Base-by-base conservation (phyloP, 2,329 filamentous ascomycete genomes). In the Penicillium sp. region DNA sequence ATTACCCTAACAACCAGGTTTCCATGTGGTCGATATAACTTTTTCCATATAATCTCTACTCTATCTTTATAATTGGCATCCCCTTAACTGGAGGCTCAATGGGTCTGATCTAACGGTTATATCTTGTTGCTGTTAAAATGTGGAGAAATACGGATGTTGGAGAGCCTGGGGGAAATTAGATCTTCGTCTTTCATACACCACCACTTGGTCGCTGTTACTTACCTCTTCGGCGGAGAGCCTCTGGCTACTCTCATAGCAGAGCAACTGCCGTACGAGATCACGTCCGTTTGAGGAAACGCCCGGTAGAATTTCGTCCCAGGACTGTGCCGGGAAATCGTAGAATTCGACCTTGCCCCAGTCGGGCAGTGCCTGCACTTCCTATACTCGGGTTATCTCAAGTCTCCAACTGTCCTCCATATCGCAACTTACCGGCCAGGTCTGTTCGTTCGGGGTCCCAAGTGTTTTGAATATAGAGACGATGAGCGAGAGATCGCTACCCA, bases 391-490 rank as follows among this genome's bases (percentile, higher is more conserved):
- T 52, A 46, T 42, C 49, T 23, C 24, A 12, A 12, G 8, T 32
- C 28, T 8, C 8, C 10, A 6, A 9, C 9, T 31, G 4, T 29
- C 53, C 44, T 53, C 40, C 46, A 31, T 27, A 28, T 7, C 6
- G 27, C 18, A n/a, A 66, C 78, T 59, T 69, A 82, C 89, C 2
- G 93, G 93, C 93, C 93, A 98, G 0, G 76, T 82, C 45, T 84
- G 75, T n/a, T 78, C 70, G 39, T 86, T 87, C 0, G 93, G 93
- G 1, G 91, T 96, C 1, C 95, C 95, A 6, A 98, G 70, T 0
- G 86, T 95, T 70, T 88, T 85, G 72, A 98, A 97, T 31, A 97
- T 92, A 63, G 89, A 95, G 46, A 91, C 79, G 49, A 98, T 92
- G 44, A 98, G 76, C 0, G 89, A 88, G 33, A 98, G 77, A 70